These are phyloP conservation scores for Phialophora chinensis DNA, from an alignment of 2,329 filamentous ascomycete species.

Conservation along the genomic window DNA sequence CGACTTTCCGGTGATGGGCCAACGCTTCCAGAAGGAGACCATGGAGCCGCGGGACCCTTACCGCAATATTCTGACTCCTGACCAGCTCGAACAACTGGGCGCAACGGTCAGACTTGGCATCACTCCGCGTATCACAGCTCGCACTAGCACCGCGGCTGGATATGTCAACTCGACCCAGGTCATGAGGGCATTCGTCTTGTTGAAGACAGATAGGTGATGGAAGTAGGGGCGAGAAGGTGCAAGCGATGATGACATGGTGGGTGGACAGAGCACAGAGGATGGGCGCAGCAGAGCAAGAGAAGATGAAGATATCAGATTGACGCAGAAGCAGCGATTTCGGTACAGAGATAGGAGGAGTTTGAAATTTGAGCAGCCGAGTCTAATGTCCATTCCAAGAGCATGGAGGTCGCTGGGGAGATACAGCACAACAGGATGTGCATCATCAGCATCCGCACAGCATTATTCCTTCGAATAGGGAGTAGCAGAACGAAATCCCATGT, in stretches of 20 bases:
- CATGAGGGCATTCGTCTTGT: slow-evolving; percentile 24
- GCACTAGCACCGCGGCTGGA: slow-evolving; percentile 21
- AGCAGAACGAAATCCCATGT: neutral
- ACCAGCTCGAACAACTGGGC: slow-evolving; percentile 24
- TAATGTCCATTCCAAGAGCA: neutral
- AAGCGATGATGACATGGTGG: neutral
- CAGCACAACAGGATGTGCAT: neutral
- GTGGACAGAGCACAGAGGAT: neutral
- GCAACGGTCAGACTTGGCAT: slow-evolving; percentile 28
- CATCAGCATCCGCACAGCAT: neutral
- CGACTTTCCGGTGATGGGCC: slow-evolving; percentile 19
- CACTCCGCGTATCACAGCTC: slow-evolving; percentile 24
- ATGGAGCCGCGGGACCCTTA: slow-evolving; percentile 24
- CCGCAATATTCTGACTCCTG: slow-evolving; percentile 9
- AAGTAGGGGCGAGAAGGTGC: neutral
- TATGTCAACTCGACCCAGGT: slow-evolving; percentile 20
- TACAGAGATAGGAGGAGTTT: slow-evolving; percentile 1
- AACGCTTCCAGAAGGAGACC: slow-evolving; percentile 15
- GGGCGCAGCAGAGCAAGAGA: neutral
- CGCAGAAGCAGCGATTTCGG: neutral
- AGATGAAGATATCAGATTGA: neutral
- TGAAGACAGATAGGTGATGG: slow-evolving; percentile 16
- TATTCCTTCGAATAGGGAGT: neutral
- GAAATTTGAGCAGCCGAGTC: neutral
- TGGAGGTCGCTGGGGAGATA: neutral